Conservation (phyloP, 2,329 filamentous ascomycete species). For the Exserohilum turcica region DNA sequence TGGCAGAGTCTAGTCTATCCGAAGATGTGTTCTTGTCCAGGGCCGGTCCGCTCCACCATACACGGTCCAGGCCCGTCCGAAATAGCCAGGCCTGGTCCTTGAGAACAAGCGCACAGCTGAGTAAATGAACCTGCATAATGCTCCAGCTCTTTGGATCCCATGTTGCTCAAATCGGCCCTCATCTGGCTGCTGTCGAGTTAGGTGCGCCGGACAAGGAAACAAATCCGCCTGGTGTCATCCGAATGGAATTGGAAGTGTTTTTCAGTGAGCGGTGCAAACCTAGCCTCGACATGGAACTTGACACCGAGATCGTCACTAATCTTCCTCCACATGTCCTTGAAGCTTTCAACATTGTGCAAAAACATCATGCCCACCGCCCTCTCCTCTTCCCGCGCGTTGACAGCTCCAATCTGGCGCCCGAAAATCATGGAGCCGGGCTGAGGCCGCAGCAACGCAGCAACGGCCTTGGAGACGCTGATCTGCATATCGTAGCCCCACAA, state of each 20-base stretch:
- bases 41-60: background rate
- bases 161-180: background rate
- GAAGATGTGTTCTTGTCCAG: conserved; percentile 1
- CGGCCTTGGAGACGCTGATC: conserved; percentile 38
- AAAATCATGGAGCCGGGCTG: conserved; percentile 57
- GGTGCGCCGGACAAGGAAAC: conserved; percentile 29
- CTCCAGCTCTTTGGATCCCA: no score
- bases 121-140: no score
- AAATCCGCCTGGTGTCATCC: conserved; percentile 24
- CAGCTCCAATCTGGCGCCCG: conserved; percentile 57
- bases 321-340: conserved; percentile 48
- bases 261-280: conserved; percentile 12
- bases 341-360: conserved; percentile 43
- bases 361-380: conserved; percentile 28
- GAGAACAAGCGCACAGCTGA: background rate
- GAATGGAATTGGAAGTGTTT: conserved; percentile 18
- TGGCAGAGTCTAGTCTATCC: background rate
- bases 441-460: conserved; percentile 40
- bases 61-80: conserved; percentile 2
- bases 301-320: conserved; percentile 41
- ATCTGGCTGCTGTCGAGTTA: conserved; percentile 9
- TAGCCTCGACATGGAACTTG: conserved; percentile 28
- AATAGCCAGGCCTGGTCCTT: background rate
- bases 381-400: conserved; percentile 24
- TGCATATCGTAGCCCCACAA: conserved; percentile 47